Evolutionary conservation across 768 basidiomycete species (phyloP), one percentile per base, ranked within the genome.

Genomic region (Lactifluus piperatus): DNA sequence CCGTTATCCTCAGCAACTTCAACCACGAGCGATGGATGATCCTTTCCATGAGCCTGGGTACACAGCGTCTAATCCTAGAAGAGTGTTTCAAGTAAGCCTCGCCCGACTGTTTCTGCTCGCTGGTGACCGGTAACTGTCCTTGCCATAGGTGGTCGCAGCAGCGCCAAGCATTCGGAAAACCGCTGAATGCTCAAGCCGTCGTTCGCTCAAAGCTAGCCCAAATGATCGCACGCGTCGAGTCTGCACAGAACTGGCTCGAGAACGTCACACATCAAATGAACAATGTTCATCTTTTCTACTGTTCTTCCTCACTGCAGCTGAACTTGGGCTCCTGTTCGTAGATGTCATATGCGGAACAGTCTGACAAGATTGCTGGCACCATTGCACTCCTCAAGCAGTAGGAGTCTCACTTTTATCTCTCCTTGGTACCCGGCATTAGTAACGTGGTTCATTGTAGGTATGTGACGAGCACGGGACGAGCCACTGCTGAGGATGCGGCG

Each of bases 1-100:
- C 82, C 52, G 84, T 89, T 60, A 88, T 90, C 56, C 75, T 94
- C 22, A 86, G 81, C 68, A 92, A 92, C 73, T 91, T 92, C 71
- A 91, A 93, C 68, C 90, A 92, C 68, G 91, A 92, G 67, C 81
- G 91, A 53, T 91, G 89, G 90, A 90, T 92, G 85, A 86, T 92
- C 56, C 79, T 80, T 30, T 79, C 79, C 54, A 83, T 81, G 47
- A 84, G 83, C 51, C 77, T 90, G 60, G 76, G 86, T 43, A 81
- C 86, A 36, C 92, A 94, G 65, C 80, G 94, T 43, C 71, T 85
- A 24, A 78, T 89, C 45, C 88, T 94, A 18, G 94, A 95, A 68
- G 94, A 97, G 71, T 92, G 88, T 68, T 74, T 95, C 65, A 94
- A 93, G 85, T 88, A 62, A 37, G 75, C 68, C 37, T 39, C 2